Evolutionary conservation across 164 flowering plant genomes (phyloP), one percentile per base, ranked within the genome.

Genomic region (Stephania japonica): DNA sequence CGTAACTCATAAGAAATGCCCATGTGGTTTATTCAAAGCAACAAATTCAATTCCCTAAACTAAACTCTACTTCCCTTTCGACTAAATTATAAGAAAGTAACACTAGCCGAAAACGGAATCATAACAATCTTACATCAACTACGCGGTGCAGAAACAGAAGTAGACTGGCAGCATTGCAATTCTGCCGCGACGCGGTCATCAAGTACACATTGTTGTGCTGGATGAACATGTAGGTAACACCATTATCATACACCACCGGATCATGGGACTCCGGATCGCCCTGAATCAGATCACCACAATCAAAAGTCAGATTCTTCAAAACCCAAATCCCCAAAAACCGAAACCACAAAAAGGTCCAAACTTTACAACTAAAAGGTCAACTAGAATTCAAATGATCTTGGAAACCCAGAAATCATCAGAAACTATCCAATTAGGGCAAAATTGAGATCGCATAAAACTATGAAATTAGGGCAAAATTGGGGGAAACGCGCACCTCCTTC

Each of bases 131-230:
- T 86, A 93, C 99, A 86, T 90, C 97, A 79, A 91, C 97, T 32
- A 91, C 82, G 5, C 98, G 92, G 80, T 96, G 99, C 44, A 96
- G 91, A 83, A 95, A 95, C 49, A 86, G 85, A 69, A 93, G 87
- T 78, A 87, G 86, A 81, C 98, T 90, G 14, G 99, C 97, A n/a
- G 97, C 99, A 82, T 95, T 95, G 78, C 97, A 91, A 78, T 95
- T 95, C 85, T 95, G 99, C 82, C 99, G 83, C 1, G 99, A 73
- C 21, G 98, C 99, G 0, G 78, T 83, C 97, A 95, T 93, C 77
- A 95, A 74, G 83, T 88, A 95, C 38, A 95, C 90, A 81, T 95
- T 95, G 79, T 79, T 93, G 78, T 95, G 97, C 74, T 93, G 98
- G 75, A 95, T 87, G 73, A 89, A 95, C 97, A 96, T 85, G 82